Evolutionary conservation across 768 basidiomycete species (phyloP).

Genomic region (Auricularia sp.): DNA sequence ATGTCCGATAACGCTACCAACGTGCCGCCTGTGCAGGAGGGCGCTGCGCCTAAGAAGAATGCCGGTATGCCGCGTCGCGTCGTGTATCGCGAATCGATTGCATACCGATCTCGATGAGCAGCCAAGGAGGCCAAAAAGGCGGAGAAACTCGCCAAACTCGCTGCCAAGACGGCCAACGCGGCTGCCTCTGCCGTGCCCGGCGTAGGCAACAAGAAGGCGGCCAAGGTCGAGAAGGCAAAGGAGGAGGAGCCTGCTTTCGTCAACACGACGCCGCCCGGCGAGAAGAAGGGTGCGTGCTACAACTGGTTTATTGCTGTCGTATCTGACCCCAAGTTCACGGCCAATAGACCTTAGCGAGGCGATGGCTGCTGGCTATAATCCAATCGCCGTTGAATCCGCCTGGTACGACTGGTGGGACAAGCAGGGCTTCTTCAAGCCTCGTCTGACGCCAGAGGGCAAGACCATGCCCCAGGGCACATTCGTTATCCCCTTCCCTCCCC

Average conservation of each 20-base stretch:
- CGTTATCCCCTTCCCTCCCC: conserved; percentile 84
- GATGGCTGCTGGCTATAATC: conserved; percentile 92
- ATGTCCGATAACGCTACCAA: background rate
- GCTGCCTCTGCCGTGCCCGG: conserved; percentile 30
- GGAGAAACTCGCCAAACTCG: conserved; percentile 34
- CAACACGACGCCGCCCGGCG: conserved; percentile 78
- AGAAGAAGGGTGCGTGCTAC: conserved; percentile 74
- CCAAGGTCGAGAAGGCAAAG: conserved; percentile 63
- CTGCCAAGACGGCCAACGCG: conserved; percentile 51
- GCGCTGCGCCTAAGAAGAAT: background rate
- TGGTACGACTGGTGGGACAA: conserved; percentile 99
- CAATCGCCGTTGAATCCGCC: conserved; percentile 83
- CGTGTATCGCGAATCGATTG: background rate
- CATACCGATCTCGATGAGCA: background rate
- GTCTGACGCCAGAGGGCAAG: conserved; percentile 44
- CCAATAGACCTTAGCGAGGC: conserved; percentile 66
- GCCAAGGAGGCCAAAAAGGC: conserved; percentile 51
- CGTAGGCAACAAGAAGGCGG: conserved; percentile 51
- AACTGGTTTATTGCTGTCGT: background rate
- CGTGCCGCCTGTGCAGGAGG: background rate
- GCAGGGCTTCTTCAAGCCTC: conserved; percentile 84
- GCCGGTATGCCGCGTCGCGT: background rate
- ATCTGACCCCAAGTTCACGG: background rate
- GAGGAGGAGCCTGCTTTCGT: conserved; percentile 67
- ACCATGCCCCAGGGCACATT: conserved; percentile 59